Conservation (phyloP, 2,329 filamentous ascomycete species). For the Trichoderma pleuroti region DNA sequence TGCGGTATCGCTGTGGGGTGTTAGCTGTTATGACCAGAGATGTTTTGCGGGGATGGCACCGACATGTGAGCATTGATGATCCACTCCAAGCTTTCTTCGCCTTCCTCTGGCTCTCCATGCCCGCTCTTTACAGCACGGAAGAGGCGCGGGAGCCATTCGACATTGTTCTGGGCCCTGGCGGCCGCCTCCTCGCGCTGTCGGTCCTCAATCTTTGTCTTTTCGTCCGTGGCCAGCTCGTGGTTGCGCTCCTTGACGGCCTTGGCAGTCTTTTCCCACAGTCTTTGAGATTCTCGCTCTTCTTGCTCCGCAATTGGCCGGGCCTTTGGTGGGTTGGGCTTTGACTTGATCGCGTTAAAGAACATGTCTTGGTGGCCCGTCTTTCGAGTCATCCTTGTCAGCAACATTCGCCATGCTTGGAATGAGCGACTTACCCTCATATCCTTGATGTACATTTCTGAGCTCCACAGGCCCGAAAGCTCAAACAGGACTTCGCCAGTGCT, state of each 20-base stretch:
- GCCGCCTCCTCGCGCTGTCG: constrained; percentile 86
- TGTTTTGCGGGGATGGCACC: constrained; percentile 25
- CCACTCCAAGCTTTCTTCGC: constrained; percentile 89
- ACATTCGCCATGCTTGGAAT: background rate
- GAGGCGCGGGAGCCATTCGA: constrained; percentile 84
- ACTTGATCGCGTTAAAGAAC: constrained; percentile 80
- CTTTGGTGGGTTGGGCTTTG: constrained; percentile 70
- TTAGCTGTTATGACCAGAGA: background rate
- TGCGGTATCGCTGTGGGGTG: constrained; percentile 30
- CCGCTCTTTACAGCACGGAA: constrained; percentile 74
- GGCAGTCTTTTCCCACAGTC: constrained; percentile 77
- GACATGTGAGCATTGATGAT: constrained; percentile 87
- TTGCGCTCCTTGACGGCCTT: constrained; percentile 80
- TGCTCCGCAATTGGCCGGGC: constrained; percentile 81
- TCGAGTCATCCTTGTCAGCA: background rate
- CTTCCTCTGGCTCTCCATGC: constrained; percentile 68
- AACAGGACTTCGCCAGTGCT: constrained; percentile 83
- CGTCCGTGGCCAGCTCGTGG: constrained; percentile 84
- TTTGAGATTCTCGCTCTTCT: constrained; percentile 84
- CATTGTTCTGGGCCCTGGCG: constrained; percentile 68
- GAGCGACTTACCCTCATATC: constrained; percentile 64
- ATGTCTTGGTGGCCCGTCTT: constrained; percentile 90
- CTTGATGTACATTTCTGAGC: constrained; percentile 90
- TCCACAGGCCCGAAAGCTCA: constrained; percentile 91
- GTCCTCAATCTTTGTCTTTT: constrained; percentile 96